These are phyloP conservation scores for Clathrus columnatus DNA, from an alignment of 768 basidiomycete species.

Conservation along the genomic window DNA sequence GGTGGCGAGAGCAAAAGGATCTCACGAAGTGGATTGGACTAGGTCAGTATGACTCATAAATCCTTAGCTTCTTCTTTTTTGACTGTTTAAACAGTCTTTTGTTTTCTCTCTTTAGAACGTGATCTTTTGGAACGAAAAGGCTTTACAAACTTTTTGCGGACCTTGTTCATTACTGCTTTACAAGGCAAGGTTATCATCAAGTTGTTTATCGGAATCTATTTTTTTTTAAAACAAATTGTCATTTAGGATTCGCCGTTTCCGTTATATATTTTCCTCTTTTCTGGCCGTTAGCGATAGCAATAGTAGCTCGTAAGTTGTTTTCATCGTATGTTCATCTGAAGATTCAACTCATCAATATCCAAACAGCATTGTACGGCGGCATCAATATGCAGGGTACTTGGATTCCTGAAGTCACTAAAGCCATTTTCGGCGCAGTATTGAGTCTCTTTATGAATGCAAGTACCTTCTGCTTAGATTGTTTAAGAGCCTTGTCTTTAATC, in stretches of 20 bases:
- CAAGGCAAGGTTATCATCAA: background rate
- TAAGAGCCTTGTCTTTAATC: background rate
- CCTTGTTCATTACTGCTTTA: background rate
- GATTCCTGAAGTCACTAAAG: conserved; percentile 3
- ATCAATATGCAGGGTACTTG: conserved; percentile 4
- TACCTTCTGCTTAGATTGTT: too few species aligned
- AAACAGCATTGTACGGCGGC: conserved; percentile 2
- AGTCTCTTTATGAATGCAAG: conserved; percentile 2
- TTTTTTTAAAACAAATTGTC: background rate
- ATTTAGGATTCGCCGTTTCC: background rate
- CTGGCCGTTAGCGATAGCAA: conserved; percentile 7
- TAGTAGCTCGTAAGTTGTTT: conserved; percentile 3
- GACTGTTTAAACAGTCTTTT: background rate
- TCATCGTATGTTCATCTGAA: background rate
- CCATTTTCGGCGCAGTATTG: background rate
- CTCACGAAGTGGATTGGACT: background rate
- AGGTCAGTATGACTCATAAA: background rate
- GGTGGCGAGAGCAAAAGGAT: background rate
- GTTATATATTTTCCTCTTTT: conserved; percentile 1
- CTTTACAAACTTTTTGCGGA: background rate
- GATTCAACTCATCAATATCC: background rate
- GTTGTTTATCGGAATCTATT: background rate
- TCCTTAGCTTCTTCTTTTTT: background rate
- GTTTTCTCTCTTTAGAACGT: conserved; percentile 1
- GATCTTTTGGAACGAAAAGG: background rate